Evolutionary conservation across 208 protist genomes (phyloP).

Genomic region (Lotmaria passim): DNA sequence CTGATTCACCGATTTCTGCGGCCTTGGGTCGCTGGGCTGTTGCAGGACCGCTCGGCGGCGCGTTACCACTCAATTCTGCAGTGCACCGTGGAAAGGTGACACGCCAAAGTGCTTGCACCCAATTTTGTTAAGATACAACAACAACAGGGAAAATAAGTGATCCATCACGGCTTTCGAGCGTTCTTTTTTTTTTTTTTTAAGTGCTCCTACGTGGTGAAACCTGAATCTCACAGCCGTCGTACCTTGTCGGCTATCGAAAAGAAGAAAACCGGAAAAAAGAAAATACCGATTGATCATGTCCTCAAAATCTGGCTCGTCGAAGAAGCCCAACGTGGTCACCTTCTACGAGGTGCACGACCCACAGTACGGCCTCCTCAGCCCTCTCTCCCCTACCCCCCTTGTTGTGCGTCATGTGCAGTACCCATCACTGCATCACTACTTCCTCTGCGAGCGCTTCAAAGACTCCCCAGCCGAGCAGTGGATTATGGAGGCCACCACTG

Average conservation of each 20-base stretch:
- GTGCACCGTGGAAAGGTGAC: too few species aligned
- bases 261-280: too few species aligned
- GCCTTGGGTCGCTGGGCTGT: too few species aligned
- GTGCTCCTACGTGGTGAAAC: too few species aligned
- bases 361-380: conserved; percentile 79
- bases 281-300: conserved; percentile 1
- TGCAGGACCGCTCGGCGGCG: too few species aligned
- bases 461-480: conserved; percentile 53
- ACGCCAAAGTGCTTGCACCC: too few species aligned
- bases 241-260: too few species aligned
- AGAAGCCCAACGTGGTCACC: conserved; percentile 51
- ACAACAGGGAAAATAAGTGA: too few species aligned
- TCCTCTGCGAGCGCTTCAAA: conserved; percentile 83
- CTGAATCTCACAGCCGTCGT: too few species aligned
- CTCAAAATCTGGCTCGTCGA: conserved; percentile 10
- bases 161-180: background rate
- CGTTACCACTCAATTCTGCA: too few species aligned
- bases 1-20: too few species aligned
- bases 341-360: conserved; percentile 81
- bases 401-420: conserved; percentile 83
- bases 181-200: background rate
- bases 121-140: too few species aligned
- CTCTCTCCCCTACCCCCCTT: conserved; percentile 79
- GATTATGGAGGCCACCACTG: conserved; percentile 58
- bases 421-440: conserved; percentile 85